phyloP scores from a whole-genome alignment of 768 basidiomycete genomes.

The Phlebiopsis flavidoalba region DNA sequence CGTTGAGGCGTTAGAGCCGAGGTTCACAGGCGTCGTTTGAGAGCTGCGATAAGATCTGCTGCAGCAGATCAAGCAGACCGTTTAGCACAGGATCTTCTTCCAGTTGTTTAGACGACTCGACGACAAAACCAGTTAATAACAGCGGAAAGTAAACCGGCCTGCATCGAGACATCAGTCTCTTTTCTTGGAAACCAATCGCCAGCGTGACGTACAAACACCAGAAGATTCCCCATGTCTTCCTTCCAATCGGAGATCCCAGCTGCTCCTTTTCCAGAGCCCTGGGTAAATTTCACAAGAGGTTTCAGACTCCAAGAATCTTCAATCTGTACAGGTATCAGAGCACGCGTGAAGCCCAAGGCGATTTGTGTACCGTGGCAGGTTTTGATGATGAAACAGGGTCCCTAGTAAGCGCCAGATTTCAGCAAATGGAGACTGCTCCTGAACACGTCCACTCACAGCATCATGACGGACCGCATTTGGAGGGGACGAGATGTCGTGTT shows the following conservation, averaged over 20 bases:
- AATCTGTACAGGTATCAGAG: too few relatives aligned
- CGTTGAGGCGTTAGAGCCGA: constrained; percentile 10
- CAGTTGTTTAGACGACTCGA: constrained; percentile 10
- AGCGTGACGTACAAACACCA: neutral
- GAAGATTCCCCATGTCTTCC: neutral
- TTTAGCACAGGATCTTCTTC: constrained; percentile 1
- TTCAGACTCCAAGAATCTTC: too few relatives aligned
- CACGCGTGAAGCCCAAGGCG: too few relatives aligned
- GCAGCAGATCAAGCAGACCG: constrained; percentile 1
- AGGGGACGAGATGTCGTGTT: too few relatives aligned
- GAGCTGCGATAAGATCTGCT: constrained; percentile 11
- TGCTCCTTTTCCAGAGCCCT: neutral
- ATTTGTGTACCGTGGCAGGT: too few relatives aligned
- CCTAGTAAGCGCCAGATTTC: too few relatives aligned
- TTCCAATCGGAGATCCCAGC: neutral
- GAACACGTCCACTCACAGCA: too few relatives aligned
- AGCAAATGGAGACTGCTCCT: too few relatives aligned
- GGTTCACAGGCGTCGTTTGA: neutral
- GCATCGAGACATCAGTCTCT: neutral
- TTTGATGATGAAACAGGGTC: too few relatives aligned
- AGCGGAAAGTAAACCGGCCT: constrained; percentile 14
- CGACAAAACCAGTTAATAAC: constrained; percentile 6
- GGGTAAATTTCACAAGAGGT: neutral
- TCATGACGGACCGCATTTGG: too few relatives aligned
- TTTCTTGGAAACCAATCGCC: too few relatives aligned